Base-by-base conservation (phyloP, 331 rosid genomes). In the Erythrophleum ivorense region DNA sequence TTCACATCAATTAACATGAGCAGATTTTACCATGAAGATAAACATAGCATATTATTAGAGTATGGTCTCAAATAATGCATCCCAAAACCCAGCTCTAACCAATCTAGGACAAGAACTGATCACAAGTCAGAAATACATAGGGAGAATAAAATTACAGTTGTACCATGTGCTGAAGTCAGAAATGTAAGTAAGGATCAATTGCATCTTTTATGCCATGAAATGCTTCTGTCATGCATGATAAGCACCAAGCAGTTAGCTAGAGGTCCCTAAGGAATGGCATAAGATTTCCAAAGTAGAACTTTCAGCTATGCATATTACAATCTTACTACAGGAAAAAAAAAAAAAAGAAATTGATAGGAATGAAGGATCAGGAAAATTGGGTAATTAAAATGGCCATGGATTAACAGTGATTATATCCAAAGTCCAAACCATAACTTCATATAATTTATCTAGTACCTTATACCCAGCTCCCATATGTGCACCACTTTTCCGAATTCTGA, bases 401-500 rank as follows among this genome's bases (percentile, higher is more conserved):
- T 43, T 33, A 60, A 70, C 57, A 80, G 65, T 15, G 49, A 21
- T 38, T 79, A 63, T 45, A 80, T 52, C 69, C 41, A 31, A 18
- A 45, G 63, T 36, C 38, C 36, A 59, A 21, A 11, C 18, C 14
- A 19, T 19, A 59, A 59, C 16, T 52, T 76, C 46, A 62, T 24
- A 48, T 49, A 80, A 72, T 73, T 33, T 57, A 76, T 64, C 49
- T 5, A 43, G 60, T 84, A 95, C 99, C 97, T 93, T 95, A 84
- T 95, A 95, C 58, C 67, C 81, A 64, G 83, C 74, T 88, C 99
- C 99, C 83, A 29, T 79, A 9, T 63, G 33, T 34, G 71, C 4
- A 64, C 99, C 99, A 88, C 97, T 89, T 73, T 92, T 83, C 58
- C 99, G 91, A 19, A 80, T 89, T 89, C 80, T 91, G 79, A 89